These are phyloP conservation scores for Solanum habrochaites DNA, from an alignment of 257 asterid genomes.

Conservation along the genomic window DNA sequence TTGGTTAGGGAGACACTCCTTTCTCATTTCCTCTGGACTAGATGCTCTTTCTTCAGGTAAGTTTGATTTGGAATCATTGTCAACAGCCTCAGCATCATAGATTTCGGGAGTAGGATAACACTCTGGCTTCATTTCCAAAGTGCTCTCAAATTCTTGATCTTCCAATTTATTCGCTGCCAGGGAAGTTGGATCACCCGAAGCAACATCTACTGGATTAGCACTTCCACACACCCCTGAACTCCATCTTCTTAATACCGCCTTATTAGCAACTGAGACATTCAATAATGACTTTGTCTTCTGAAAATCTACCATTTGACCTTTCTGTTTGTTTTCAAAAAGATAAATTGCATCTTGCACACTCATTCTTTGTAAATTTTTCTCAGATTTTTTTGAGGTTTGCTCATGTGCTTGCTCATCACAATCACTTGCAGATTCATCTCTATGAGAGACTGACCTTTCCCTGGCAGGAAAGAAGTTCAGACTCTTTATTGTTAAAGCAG, in stretches of 20 bases:
- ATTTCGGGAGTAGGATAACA: not conserved
- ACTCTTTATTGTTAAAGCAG: slow-evolving; percentile 83
- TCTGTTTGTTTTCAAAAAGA: slow-evolving; percentile 90
- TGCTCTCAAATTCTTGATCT: slow-evolving; percentile 8
- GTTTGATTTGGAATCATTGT: slow-evolving; percentile 20
- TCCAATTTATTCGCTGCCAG: slow-evolving; percentile 17
- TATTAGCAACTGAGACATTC: slow-evolving; percentile 41
- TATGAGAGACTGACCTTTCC: slow-evolving; percentile 39
- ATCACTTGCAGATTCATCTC: slow-evolving; percentile 30
- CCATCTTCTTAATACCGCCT: slow-evolving; percentile 93
- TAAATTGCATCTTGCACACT: slow-evolving; percentile 91
- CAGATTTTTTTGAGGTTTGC: slow-evolving; percentile 44
- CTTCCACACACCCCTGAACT: slow-evolving; percentile 64
- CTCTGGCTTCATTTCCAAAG: slow-evolving; percentile 30
- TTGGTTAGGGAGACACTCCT: slow-evolving; percentile 22
- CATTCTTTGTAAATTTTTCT: slow-evolving; percentile 30
- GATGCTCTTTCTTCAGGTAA: slow-evolving; percentile 21
- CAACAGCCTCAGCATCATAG: slow-evolving; percentile 17
- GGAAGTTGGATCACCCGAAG: slow-evolving; percentile 18
- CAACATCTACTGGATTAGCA: slow-evolving; percentile 26
- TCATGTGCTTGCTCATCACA: slow-evolving; percentile 55
- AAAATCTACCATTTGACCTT: slow-evolving; percentile 43
- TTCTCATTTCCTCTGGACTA: slow-evolving; percentile 19
- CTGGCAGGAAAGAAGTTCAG: slow-evolving; percentile 56
- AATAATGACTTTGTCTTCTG: slow-evolving; percentile 27